Conservation (phyloP, 1,139 yeast species). For the Nakaseomyces sp. region DNA sequence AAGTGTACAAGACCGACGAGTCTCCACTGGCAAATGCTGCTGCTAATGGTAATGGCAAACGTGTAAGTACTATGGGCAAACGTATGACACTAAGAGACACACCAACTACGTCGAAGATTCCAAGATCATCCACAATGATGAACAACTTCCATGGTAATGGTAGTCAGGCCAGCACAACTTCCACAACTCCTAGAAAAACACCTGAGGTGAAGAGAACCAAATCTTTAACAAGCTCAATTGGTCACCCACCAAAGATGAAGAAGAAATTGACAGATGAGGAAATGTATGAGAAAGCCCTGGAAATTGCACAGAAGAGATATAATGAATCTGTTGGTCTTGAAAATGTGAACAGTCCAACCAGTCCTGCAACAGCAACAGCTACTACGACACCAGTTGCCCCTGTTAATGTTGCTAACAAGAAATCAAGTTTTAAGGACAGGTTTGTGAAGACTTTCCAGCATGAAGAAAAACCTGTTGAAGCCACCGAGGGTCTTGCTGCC, state of each 20-base stretch:
- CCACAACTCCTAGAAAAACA: slow-evolving; percentile 1
- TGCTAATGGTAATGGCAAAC: neutral
- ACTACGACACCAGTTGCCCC: slow-evolving; percentile 1
- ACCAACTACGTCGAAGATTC: neutral
- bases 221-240: slow-evolving; percentile 4
- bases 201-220: slow-evolving; percentile 7
- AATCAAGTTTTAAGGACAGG: slow-evolving; percentile 3
- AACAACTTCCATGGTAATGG: neutral
- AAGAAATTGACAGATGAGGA: slow-evolving; percentile 24
- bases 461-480: neutral
- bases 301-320: slow-evolving; percentile 27
- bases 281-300: slow-evolving; percentile 32
- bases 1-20: slow-evolving; percentile 22
- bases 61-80: slow-evolving; percentile 18
- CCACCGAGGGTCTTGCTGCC: neutral
- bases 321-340: slow-evolving; percentile 10
- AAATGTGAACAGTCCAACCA: slow-evolving; percentile 1
- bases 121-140: slow-evolving; percentile 5
- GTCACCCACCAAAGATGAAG: slow-evolving; percentile 1
- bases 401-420: neutral
- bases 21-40: neutral
- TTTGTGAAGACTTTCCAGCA: slow-evolving; percentile 6
- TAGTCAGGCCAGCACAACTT: neutral
- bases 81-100: slow-evolving; percentile 20
- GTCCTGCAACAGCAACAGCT: neutral